Evolutionary conservation across 495 filamentous ascomycete species (phyloP), one percentile per base, ranked within the genome.

Genomic region (Penicillium cataractarum): DNA sequence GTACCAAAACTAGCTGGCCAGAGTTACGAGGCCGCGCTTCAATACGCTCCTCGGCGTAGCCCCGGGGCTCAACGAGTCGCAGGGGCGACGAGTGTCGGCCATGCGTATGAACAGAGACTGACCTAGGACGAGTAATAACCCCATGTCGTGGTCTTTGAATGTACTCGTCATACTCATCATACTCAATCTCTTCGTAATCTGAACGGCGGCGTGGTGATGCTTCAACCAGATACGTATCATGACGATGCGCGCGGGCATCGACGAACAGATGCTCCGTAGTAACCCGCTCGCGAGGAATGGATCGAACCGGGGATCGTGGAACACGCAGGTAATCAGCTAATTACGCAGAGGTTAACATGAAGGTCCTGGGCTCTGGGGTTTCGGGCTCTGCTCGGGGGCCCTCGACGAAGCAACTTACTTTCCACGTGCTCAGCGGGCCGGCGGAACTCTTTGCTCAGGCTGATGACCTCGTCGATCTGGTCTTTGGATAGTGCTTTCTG

Each of bases 401-500:
- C 19, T 52, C 22, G 21, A 6, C 31, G 37, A 61, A 63, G 56
- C 44, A 35, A 71, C 74, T 60, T 65, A 77, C 79, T 70, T 51
- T 77, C 75, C 15, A 55, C 33, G 7, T 63, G 60, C 21, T 42
- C 27, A 19, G 69, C 58, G 44, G 71, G 72, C 31, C 72, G 69
- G 49, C 67, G 73, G 65, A 82, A 89, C 32, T 90, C 85, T 66
- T 91, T 89, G 71, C 92, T 96, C 42, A 92, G 78, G 62, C 84
- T 88, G 64, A 97, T 89, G 57, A 96, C 79, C 65, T 94, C 89
- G 68, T 97, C 92, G 66, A 97, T 97, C 63, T 96, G 90, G 29
- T 92, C 87, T 62, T 95, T 93, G 13, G 89, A 91, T 24, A 97
- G 82, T 3, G 93, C 93, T 63, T 88, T 86, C 66, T 87, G 85